Conservation (phyloP, 257 asterid species). For the Fraxinus excelsior region DNA sequence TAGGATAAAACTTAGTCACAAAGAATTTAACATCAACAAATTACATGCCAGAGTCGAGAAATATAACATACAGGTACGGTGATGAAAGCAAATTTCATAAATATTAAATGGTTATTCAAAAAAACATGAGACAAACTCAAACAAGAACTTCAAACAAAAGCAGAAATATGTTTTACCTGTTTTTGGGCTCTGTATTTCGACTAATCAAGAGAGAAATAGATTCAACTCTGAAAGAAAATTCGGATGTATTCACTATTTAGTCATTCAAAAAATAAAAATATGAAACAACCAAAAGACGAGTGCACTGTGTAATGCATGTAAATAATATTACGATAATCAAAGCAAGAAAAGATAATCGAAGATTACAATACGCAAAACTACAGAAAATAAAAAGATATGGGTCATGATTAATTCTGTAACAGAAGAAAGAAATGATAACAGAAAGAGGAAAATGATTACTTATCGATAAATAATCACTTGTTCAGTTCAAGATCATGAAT, state of each 20-base stretch:
- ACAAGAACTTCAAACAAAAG: not conserved
- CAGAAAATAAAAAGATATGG: not conserved
- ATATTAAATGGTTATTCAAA: not conserved
- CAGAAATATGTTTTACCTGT: not conserved
- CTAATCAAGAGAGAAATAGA: not conserved
- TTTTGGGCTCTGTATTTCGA: not conserved
- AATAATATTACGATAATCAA: not conserved
- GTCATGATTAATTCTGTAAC: not conserved
- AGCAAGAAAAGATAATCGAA: not conserved
- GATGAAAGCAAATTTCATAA: not conserved
- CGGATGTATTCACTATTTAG: not conserved
- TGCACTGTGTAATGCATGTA: slow-evolving; percentile 5
- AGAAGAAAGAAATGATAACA: not conserved
- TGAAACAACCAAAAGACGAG: not conserved
- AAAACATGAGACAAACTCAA: not conserved
- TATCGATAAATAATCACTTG: not conserved
- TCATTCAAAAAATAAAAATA: not conserved
- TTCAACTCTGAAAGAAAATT: not conserved
- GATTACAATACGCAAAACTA: not conserved
- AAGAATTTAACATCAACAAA: not conserved
- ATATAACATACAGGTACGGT: not conserved
- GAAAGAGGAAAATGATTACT: not conserved
- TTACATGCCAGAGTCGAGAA: not conserved
- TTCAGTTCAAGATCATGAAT: not conserved
- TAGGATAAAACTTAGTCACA: not conserved